Base-by-base conservation (phyloP, 2,329 filamentous ascomycete species). In the Penicillium griseofulvum region DNA sequence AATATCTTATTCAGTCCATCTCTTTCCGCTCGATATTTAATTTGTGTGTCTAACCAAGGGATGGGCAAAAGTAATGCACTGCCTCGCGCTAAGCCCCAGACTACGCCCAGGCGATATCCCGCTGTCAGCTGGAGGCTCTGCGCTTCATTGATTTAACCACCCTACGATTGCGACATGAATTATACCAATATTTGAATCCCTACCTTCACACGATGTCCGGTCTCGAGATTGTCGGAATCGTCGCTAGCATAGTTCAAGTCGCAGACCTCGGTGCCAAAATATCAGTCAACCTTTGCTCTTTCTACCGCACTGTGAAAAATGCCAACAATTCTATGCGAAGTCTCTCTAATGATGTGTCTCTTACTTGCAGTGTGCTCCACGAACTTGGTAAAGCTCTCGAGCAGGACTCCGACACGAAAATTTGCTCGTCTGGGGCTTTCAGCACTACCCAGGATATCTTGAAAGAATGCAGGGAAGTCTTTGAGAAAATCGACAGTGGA, bases 231-330 rank as follows among this genome's bases (percentile, higher is more conserved):
- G 12, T 67, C 16, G 69, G 67, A 10, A 39, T 71, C 7, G 63
- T 61, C 16, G 67, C 65, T 26, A 66, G 61, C 19, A 68, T 70
- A 24, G 28, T 70, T 26, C 68, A 72, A 42, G 59, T 72, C 33
- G 69, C 71, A 8, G 69, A 72, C n/a, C 37, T 69, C 2, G 69
- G 68, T 7, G 57, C 59, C 12, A 62, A 62, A n/a, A 56, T 73
- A 5, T 67, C 66, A 1, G 54, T 71, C 39, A 68, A 65, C 28
- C 63, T 73, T 11, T 73, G 62, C 55, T 64, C 65, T 14, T 68
- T 71, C 57, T 60, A 58, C 33, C 62, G 67, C 33, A 64, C 62
- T 11, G 54, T 69, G 44, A 67, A 67, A 53, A 50, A 52, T 39
- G 67, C 66, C 9, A 60, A 69, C 29, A 10, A 58, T 49, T 42